A percentile compares a stretch with the other conserved stretches of the same genome.
Evolutionary conservation across 1,139 yeast species (phyloP).

Genomic region (Protomyces inouyei): DNA sequence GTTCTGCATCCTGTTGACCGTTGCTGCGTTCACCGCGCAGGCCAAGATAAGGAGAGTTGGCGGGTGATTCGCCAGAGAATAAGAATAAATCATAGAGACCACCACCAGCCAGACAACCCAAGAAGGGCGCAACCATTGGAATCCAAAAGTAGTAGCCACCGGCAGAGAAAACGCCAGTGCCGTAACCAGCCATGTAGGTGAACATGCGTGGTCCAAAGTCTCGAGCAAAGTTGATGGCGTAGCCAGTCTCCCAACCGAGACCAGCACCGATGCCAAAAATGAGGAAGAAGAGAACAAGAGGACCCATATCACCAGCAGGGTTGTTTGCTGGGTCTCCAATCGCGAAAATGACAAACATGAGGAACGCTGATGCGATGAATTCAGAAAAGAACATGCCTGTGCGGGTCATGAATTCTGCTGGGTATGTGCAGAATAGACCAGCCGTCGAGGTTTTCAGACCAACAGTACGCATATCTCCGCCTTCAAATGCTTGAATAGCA

Average conservation of each 20-base stretch:
- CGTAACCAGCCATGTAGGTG: slow-evolving; percentile 46
- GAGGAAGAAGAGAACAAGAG: slow-evolving; percentile 45
- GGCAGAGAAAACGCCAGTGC: slow-evolving; percentile 42
- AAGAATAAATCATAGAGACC: slow-evolving; percentile 47
- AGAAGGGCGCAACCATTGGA: slow-evolving; percentile 47
- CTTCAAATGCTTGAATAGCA: slow-evolving; percentile 37
- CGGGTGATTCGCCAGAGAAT: slow-evolving; percentile 45
- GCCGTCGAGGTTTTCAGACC: slow-evolving; percentile 39
- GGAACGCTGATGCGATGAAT: slow-evolving; percentile 44
- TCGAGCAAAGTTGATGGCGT: slow-evolving; percentile 51
- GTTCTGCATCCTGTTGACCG: not conserved
- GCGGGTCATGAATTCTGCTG: slow-evolving; percentile 44
- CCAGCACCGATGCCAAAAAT: slow-evolving; percentile 47
- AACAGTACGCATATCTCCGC: slow-evolving; percentile 36
- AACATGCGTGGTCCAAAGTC: slow-evolving; percentile 53
- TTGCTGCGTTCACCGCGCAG: slow-evolving; percentile 13
- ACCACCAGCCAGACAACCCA: slow-evolving; percentile 48
- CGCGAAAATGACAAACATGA: slow-evolving; percentile 47
- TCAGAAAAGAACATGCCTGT: slow-evolving; percentile 49
- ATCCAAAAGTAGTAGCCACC: slow-evolving; percentile 50
- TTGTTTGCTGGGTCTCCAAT: slow-evolving; percentile 49
- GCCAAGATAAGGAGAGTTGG: slow-evolving; percentile 25
- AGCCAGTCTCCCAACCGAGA: slow-evolving; percentile 50
- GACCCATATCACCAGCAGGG: slow-evolving; percentile 45
- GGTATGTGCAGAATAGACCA: slow-evolving; percentile 48